These are phyloP conservation scores for Colletotrichum sp. DNA, from an alignment of 2,329 filamentous ascomycete genomes.

Conservation along the genomic window DNA sequence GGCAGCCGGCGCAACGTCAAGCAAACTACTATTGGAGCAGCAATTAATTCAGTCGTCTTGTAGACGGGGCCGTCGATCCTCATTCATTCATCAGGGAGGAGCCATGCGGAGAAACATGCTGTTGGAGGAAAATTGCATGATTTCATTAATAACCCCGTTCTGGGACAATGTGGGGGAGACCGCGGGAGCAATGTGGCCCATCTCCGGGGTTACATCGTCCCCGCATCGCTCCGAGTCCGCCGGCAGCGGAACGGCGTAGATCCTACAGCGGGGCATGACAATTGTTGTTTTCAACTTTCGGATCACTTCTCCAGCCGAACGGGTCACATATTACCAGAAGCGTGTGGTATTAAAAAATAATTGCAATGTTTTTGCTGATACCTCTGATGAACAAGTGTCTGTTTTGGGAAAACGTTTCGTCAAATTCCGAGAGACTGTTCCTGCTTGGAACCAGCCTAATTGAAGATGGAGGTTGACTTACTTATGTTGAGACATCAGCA, in stretches of 20 bases:
- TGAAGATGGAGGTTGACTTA: not conserved
- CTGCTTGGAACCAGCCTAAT: not conserved
- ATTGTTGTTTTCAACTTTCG: not conserved
- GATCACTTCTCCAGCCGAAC: not conserved
- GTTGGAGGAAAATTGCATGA: constrained; percentile 14
- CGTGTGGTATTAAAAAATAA: not conserved
- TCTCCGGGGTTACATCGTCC: not conserved
- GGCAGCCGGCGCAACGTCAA: not conserved
- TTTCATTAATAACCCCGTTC: not conserved
- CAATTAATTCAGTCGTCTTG: not conserved
- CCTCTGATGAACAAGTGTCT: not conserved
- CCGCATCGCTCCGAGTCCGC: not conserved
- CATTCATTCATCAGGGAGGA: not conserved
- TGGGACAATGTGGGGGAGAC: not conserved
- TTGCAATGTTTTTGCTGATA: not conserved
- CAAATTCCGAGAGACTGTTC: not conserved
- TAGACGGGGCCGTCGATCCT: not conserved
- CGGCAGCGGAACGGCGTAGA: not conserved
- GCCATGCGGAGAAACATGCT: constrained; percentile 4
- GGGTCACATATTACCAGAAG: not conserved
- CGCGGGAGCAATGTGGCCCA: not conserved
- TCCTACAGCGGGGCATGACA: not conserved
- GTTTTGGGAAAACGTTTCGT: not conserved
- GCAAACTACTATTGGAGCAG: not conserved
- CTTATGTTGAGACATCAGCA: not conserved